These are phyloP conservation scores for Plasmodium blacklocki DNA, from an alignment of 169 alveolate species.

Conservation along the genomic window DNA sequence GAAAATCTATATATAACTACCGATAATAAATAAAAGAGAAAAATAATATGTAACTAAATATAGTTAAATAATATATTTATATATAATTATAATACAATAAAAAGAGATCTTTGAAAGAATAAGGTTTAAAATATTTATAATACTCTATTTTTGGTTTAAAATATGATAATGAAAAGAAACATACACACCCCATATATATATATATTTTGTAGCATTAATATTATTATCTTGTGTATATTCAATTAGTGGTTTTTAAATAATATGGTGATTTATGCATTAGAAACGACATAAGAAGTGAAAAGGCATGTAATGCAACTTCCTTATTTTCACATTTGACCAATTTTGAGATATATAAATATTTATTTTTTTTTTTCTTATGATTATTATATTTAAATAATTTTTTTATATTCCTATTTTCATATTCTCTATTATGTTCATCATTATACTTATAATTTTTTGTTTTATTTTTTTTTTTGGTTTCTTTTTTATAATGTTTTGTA, in stretches of 20 bases:
- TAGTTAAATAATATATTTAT: too few species aligned
- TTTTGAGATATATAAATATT: conserved; percentile 72
- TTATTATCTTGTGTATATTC: not conserved
- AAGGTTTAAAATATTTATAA: too few species aligned
- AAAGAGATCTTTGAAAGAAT: too few species aligned
- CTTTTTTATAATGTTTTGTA: not conserved
- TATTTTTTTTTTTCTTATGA: conserved; percentile 28
- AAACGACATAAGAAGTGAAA: conserved; percentile 71
- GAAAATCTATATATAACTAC: too few species aligned
- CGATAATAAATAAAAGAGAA: too few species aligned
- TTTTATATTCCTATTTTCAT: conserved; percentile 13
- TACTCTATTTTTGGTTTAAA: too few species aligned
- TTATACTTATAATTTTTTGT: not conserved
- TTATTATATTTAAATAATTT: conserved; percentile 11
- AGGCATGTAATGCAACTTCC: conserved; percentile 75
- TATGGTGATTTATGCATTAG: conserved; percentile 73
- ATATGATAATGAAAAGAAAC: too few species aligned
- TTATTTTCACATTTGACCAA: conserved; percentile 77
- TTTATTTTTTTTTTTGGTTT: not conserved
- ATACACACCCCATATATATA: not conserved
- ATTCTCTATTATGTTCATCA: conserved; percentile 3
- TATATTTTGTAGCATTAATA: not conserved
- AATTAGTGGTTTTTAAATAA: conserved; percentile 56
- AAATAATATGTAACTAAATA: too few species aligned
- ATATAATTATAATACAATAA: too few species aligned